phyloP scores from a whole-genome alignment of 257 asterid species.

The Mitragyna speciosa region DNA sequence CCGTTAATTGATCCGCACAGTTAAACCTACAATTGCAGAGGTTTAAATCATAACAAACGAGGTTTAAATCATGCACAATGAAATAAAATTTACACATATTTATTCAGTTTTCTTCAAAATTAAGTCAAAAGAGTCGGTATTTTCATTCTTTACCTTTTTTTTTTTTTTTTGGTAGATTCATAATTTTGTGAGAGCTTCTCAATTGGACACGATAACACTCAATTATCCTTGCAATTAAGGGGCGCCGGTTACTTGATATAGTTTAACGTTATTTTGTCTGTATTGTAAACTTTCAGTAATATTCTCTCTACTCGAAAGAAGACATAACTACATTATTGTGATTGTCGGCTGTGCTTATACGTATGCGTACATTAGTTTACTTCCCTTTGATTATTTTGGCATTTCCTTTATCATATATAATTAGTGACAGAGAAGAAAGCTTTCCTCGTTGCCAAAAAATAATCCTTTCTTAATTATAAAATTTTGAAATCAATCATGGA shows the following conservation, averaged over 20 bases:
- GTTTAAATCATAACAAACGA: no score
- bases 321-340: slow-evolving; percentile 40
- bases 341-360: slow-evolving; percentile 37
- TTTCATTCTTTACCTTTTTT: no score
- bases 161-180: neutral
- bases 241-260: neutral
- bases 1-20: no score
- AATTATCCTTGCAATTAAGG: neutral
- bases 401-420: neutral
- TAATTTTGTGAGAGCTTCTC: neutral
- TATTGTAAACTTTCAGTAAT: slow-evolving; percentile 2
- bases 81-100: neutral
- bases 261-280: slow-evolving; percentile 19
- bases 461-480: neutral
- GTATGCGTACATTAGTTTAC: slow-evolving; percentile 23
- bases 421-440: slow-evolving; percentile 26
- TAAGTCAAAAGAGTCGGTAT: neutral
- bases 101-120: neutral
- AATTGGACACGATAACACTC: neutral
- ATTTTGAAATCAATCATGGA: slow-evolving; percentile 27
- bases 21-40: no score
- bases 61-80: neutral
- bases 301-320: slow-evolving; percentile 17
- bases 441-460: neutral
- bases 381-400: slow-evolving; percentile 9